phyloP scores from a whole-genome alignment of 495 filamentous ascomycete genomes.

The Aspergillus affinis region DNA sequence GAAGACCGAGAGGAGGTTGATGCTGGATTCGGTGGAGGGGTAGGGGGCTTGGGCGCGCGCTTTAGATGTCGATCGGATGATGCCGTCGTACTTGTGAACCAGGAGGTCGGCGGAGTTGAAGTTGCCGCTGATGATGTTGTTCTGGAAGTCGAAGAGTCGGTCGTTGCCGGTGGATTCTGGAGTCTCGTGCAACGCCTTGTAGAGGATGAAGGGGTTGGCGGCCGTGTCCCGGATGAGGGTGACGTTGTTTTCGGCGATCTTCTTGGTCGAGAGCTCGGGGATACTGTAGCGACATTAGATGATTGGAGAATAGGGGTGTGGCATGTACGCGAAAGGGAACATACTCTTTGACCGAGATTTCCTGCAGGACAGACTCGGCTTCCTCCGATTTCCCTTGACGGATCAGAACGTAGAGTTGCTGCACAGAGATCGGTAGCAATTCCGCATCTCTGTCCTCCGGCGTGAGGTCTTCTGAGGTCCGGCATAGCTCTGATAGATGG shows the following conservation, averaged over 20 bases:
- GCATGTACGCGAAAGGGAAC: slow-evolving; percentile 20
- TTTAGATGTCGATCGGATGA: slow-evolving; percentile 63
- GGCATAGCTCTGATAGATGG: slow-evolving; percentile 65
- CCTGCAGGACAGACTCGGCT: slow-evolving; percentile 63
- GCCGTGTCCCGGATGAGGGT: slow-evolving; percentile 55
- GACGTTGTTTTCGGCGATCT: slow-evolving; percentile 77
- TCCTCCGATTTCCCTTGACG: slow-evolving; percentile 72
- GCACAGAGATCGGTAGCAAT: slow-evolving; percentile 79
- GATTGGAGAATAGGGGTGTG: not conserved
- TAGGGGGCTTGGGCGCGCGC: slow-evolving; percentile 52
- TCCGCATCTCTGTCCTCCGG: slow-evolving; percentile 84
- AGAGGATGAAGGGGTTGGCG: slow-evolving; percentile 75
- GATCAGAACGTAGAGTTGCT: slow-evolving; percentile 78
- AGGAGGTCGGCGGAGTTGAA: slow-evolving; percentile 71
- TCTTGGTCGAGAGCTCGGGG: slow-evolving; percentile 71
- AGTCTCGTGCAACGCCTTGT: slow-evolving; percentile 62
- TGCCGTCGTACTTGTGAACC: slow-evolving; percentile 72
- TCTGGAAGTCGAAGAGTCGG: slow-evolving; percentile 75
- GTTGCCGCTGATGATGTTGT: slow-evolving; percentile 66
- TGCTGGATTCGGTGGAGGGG: slow-evolving; percentile 55
- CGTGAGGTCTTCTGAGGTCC: slow-evolving; percentile 75
- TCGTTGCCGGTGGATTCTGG: slow-evolving; percentile 62
- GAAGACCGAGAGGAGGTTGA: slow-evolving; percentile 68
- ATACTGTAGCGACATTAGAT: slow-evolving; percentile 54
- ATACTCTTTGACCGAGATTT: slow-evolving; percentile 63